Conservation (phyloP, 257 asterid genomes). For the Coffea canephora region DNA sequence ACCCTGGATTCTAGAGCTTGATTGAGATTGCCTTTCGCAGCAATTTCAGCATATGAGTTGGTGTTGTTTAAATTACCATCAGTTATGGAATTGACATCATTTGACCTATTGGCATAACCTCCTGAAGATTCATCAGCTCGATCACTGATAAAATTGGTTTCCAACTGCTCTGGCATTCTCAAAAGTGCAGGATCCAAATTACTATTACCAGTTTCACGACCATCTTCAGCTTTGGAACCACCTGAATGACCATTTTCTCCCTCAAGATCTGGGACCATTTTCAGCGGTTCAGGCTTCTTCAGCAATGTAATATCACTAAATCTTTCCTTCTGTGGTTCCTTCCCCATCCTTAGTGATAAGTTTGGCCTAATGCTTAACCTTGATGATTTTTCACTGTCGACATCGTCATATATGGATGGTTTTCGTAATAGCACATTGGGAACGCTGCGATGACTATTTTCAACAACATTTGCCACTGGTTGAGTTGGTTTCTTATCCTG, state of each 20-base stretch:
- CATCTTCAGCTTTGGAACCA: constrained; percentile 23
- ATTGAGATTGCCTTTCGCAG: constrained; percentile 10
- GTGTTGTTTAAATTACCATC: constrained; percentile 20
- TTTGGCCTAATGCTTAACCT: constrained; percentile 67
- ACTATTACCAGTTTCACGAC: constrained; percentile 23
- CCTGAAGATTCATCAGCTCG: constrained; percentile 37
- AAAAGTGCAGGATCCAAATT: constrained; percentile 28
- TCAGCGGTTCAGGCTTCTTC: constrained; percentile 64
- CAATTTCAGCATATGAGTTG: constrained; percentile 21
- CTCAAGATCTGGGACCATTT: constrained; percentile 20
- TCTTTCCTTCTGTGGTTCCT: constrained; percentile 54
- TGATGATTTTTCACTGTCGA: constrained; percentile 40
- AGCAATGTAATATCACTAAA: constrained; percentile 71
- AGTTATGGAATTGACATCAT: constrained; percentile 7
- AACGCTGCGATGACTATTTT: constrained; percentile 46
- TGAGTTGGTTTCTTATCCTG: constrained; percentile 25
- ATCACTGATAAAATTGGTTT: constrained; percentile 29
- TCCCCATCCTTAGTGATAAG: constrained; percentile 59
- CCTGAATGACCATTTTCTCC: constrained; percentile 30
- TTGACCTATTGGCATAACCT: constrained; percentile 26
- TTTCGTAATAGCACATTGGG: constrained; percentile 83
- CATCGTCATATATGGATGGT: constrained; percentile 52
- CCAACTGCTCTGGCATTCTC: constrained; percentile 43
- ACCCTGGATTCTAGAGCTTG: constrained; percentile 22
- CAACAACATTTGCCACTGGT: constrained; percentile 27